These are phyloP conservation scores for Cyberlindnera veronae DNA, from an alignment of 805 yeast genomes.

Conservation along the genomic window DNA sequence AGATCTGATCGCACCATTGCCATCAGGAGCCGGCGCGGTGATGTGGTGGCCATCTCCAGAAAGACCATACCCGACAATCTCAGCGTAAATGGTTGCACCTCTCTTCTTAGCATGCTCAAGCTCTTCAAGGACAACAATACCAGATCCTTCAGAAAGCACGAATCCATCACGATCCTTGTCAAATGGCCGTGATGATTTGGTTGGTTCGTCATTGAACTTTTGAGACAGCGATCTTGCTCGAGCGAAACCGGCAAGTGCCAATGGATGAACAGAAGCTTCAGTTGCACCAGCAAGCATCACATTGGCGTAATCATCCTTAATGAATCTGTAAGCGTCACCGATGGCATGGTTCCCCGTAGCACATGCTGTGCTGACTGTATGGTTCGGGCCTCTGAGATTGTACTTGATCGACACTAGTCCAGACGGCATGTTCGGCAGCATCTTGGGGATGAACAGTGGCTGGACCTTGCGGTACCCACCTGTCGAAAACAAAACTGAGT, in stretches of 20 bases:
- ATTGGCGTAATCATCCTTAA: slow-evolving; percentile 74
- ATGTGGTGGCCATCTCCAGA: slow-evolving; percentile 92
- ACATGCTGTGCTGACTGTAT: slow-evolving; percentile 90
- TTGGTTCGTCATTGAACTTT: slow-evolving; percentile 56
- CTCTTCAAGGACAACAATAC: slow-evolving; percentile 72
- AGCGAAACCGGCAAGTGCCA: slow-evolving; percentile 87
- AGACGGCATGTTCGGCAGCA: slow-evolving; percentile 90
- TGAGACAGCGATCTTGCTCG: slow-evolving; percentile 80
- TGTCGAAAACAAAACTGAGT: slow-evolving; percentile 46
- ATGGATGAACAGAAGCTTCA: slow-evolving; percentile 82
- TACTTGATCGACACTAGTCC: slow-evolving; percentile 82
- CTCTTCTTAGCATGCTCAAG: slow-evolving; percentile 69
- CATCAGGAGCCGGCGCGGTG: slow-evolving; percentile 82
- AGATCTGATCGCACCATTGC: slow-evolving; percentile 80
- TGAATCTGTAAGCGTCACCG: slow-evolving; percentile 87
- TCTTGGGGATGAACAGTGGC: slow-evolving; percentile 82
- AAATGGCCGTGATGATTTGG: slow-evolving; percentile 79
- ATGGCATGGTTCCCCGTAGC: slow-evolving; percentile 94
- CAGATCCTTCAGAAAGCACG: slow-evolving; percentile 92
- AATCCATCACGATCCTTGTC: slow-evolving; percentile 79
- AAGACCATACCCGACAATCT: slow-evolving; percentile 82
- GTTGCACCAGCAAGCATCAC: slow-evolving; percentile 94
- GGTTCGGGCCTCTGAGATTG: slow-evolving; percentile 81
- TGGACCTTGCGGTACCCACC: slow-evolving; percentile 68
- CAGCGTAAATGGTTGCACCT: slow-evolving; percentile 71